Conservation (phyloP, 1,139 yeast species). For the Yamadazyma atlantica region DNA sequence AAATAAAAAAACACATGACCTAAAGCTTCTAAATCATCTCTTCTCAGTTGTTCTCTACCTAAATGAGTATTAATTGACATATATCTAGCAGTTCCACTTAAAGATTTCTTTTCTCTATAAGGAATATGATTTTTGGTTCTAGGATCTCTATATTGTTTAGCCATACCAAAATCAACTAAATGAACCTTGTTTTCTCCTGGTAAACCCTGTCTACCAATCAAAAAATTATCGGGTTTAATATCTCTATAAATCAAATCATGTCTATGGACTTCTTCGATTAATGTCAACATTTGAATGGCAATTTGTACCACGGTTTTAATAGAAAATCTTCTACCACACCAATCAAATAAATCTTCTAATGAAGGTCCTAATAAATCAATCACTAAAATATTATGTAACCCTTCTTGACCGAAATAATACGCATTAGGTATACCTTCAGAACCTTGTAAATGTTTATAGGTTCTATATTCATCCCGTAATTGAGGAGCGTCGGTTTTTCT, state of each 20-base stretch:
- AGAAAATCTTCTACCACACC: conserved; percentile 93
- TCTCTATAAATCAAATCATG: conserved; percentile 91
- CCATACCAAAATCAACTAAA: conserved; percentile 93
- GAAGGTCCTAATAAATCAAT: conserved; percentile 95
- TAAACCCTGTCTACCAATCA: conserved; percentile 70
- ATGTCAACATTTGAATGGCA: conserved; percentile 87
- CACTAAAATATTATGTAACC: conserved; percentile 88
- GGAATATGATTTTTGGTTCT: conserved; percentile 95
- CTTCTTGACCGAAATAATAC: conserved; percentile 96
- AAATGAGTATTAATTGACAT: conserved; percentile 97
- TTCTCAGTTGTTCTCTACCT: conserved; percentile 93
- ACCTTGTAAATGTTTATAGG: conserved; percentile 84
- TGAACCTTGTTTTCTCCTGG: conserved; percentile 55
- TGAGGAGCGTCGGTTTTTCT: conserved; percentile 98
- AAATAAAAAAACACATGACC: conserved; percentile 96
- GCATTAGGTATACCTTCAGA: conserved; percentile 87
- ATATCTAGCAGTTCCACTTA: conserved; percentile 96
- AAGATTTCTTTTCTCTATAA: conserved; percentile 88
- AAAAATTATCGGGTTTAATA: conserved; percentile 93
- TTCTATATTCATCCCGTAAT: conserved; percentile 90
- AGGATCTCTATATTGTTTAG: conserved; percentile 95
- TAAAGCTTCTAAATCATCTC: conserved; percentile 93
- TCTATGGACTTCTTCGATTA: conserved; percentile 86
- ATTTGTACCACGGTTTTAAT: conserved; percentile 88
- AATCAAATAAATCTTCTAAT: conserved; percentile 91